Conservation (phyloP, 352 stramenopile species). For the Thraustochytrium sp. region DNA sequence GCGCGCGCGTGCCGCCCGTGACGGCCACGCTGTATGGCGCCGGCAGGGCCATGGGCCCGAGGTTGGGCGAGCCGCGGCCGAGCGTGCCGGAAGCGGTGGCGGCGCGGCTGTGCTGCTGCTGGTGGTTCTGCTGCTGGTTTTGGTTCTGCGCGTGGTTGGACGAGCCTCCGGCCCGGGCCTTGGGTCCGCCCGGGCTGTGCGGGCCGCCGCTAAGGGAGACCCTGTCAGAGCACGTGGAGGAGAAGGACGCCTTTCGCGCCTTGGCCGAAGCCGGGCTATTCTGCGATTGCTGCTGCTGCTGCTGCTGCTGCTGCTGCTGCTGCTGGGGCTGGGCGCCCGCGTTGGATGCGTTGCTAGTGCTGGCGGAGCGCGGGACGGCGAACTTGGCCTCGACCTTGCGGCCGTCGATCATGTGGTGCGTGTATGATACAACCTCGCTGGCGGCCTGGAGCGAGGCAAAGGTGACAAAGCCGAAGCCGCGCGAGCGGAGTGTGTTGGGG, state of each 20-base stretch:
- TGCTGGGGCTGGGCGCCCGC: background rate
- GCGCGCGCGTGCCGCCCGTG: background rate
- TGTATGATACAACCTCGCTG: slow-evolving; percentile 44
- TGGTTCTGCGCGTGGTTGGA: background rate
- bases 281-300: background rate
- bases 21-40: background rate
- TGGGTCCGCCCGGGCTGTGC: background rate
- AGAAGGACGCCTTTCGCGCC: background rate
- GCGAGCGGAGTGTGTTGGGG: slow-evolving; percentile 43
- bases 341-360: background rate
- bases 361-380: slow-evolving; percentile 35
- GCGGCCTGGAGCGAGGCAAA: slow-evolving; percentile 36
- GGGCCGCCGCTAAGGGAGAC: background rate
- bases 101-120: background rate
- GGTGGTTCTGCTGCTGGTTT: background rate
- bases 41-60: background rate
- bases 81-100: background rate
- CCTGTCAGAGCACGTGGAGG: background rate
- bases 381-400: slow-evolving; percentile 48
- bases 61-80: background rate
- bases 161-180: background rate
- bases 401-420: slow-evolving; percentile 47
- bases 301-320: background rate
- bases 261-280: slow-evolving; percentile 34
- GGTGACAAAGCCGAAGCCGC: slow-evolving; percentile 51